Conservation (phyloP, 257 asterid genomes). For the Gentiana macrophylla region DNA sequence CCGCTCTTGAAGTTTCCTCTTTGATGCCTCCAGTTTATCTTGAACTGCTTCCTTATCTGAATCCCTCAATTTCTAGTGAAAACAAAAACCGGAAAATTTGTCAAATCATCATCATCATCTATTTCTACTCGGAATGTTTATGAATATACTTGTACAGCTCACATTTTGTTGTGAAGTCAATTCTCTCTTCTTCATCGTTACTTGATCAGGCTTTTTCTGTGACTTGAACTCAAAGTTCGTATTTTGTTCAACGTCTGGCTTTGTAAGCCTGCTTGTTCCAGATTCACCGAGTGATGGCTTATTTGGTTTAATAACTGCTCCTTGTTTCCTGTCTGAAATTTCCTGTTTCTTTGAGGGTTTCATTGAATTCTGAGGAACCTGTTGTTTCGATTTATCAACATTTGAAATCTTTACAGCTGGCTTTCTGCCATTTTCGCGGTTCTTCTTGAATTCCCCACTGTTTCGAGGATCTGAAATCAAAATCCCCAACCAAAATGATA, state of each 20-base stretch:
- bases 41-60: constrained; percentile 37
- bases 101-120: background rate
- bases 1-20: constrained; percentile 92
- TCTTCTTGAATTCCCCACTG: constrained; percentile 72
- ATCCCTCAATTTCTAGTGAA: constrained; percentile 23
- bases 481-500: constrained; percentile 31
- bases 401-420: constrained; percentile 24
- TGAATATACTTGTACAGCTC: constrained; percentile 7
- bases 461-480: constrained; percentile 65
- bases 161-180: constrained; percentile 43
- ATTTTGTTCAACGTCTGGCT: constrained; percentile 33
- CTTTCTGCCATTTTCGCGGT: constrained; percentile 59
- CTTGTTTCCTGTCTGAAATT: constrained; percentile 17
- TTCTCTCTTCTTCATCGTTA: constrained; percentile 37
- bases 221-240: constrained; percentile 22
- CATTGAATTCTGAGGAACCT: too few species aligned
- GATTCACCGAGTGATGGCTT: constrained; percentile 25
- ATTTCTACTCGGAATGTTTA: too few species aligned
- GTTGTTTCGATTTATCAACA: constrained; percentile 14
- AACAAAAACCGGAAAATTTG: background rate
- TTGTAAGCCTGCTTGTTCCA: constrained; percentile 37
- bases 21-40: constrained; percentile 60
- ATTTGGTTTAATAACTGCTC: constrained; percentile 30
- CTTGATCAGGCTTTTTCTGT: constrained; percentile 33
- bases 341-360: constrained; percentile 17